Evolutionary conservation across 352 stramenopile species (phyloP).

Genomic region (Globisporangium paddicum): DNA sequence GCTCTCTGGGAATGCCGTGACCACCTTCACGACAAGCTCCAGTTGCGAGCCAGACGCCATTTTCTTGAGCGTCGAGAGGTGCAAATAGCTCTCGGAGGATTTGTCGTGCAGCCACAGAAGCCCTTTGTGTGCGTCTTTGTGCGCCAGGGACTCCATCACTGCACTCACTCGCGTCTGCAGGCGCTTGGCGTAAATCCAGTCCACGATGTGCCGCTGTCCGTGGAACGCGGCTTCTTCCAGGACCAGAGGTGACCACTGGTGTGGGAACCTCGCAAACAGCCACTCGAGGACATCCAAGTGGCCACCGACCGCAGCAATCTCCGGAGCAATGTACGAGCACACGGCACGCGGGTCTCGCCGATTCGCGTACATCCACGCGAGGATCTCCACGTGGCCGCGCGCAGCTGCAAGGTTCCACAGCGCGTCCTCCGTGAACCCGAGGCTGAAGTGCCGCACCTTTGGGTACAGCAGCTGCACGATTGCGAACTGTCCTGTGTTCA

Average conservation of each 20-base stretch:
- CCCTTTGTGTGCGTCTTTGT: background rate
- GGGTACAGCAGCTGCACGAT: conserved; percentile 2
- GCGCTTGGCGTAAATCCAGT: conserved; percentile 7
- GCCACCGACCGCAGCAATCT: conserved; percentile 2
- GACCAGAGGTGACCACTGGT: conserved; percentile 2
- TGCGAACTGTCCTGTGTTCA: conserved; percentile 4
- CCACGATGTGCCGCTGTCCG: conserved; percentile 8
- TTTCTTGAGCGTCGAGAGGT: conserved; percentile 2
- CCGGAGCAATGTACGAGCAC: conserved; percentile 2
- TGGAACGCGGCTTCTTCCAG: conserved; percentile 9
- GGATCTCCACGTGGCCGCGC: conserved; percentile 5
- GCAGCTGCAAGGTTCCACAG: conserved; percentile 8
- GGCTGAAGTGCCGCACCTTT: conserved; percentile 2
- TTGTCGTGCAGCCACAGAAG: conserved; percentile 12
- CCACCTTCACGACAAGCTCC: background rate
- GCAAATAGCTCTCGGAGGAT: background rate
- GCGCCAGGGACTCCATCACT: background rate
- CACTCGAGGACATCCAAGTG: conserved; percentile 3
- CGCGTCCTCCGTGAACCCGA: conserved; percentile 9
- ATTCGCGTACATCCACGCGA: conserved; percentile 8
- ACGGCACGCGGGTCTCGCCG: background rate
- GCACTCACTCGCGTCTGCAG: background rate
- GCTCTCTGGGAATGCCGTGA: background rate
- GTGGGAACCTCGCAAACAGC: background rate
- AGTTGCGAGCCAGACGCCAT: conserved; percentile 5